Base-by-base conservation (phyloP, 768 basidiomycete species). In the Lanmaoa pseudosensibilis region DNA sequence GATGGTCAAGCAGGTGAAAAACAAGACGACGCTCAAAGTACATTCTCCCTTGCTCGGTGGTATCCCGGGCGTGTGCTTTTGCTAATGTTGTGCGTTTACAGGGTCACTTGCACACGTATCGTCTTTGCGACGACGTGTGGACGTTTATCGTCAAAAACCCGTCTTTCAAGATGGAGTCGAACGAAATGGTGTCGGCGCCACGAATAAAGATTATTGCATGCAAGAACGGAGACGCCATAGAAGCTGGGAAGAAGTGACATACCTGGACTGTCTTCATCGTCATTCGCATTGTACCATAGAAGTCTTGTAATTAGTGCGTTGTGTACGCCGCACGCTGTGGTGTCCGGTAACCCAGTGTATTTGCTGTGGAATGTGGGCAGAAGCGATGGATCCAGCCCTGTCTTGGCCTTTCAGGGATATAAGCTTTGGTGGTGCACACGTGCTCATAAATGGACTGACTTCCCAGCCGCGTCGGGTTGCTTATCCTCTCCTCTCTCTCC, bases 131-230 rank as follows among this genome's bases (percentile, higher is more conserved):
- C 75, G 94, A 95, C 68, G 96, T 98, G 46, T 98, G 97, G 97
- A 98, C 96, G 51, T 99, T 98, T 73, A 91, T 96, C 59, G 90
- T 98, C 49, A 92, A 94, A 73, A 87, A 95, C 64, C 89, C 95
- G 10, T 77, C 77, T 16, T 96, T 99, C 77, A 98, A 98, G 76
- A 94, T 98, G 88, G 97, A 99, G 73, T 83, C 86, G 61, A 90
- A 89, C 71, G 87, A 92, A 67, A 77, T 85, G 70, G 84, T 93
- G 55, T 76, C 72, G 39, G 81, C 89, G 5, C 81, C 83, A 30
- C 85, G 90, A 71, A 92, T 97, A 74, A 97, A 98, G 80, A 98
- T 99, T 57, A 94, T 99, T 61, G 96, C 97, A 6, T 98, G 96
- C 79, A 98, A 98, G 82, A 92, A 91, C 67, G 92, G 90, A 34